phyloP scores from a whole-genome alignment of 2,329 filamentous ascomycete genomes.

The Thielaviopsis ethacetica region DNA sequence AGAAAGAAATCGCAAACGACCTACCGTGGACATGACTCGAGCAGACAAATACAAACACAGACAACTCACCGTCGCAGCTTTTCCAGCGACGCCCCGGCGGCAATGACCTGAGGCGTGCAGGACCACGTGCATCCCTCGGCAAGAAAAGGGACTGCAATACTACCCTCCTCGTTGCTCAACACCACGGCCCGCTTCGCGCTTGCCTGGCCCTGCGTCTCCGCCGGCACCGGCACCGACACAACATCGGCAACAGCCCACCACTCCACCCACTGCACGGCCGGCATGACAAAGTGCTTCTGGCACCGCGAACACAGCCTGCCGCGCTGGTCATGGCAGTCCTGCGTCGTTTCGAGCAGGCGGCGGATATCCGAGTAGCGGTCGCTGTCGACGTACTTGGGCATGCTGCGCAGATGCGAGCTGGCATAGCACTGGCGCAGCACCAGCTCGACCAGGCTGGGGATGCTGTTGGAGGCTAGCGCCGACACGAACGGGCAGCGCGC shows the following conservation, averaged over 20 bases:
- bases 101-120: constrained; percentile 7
- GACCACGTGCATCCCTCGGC: constrained; percentile 11
- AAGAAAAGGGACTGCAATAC: constrained; percentile 12
- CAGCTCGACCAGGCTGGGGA: constrained; percentile 35
- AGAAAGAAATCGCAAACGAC: not conserved
- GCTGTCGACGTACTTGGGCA: constrained; percentile 27
- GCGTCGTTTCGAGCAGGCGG: constrained; percentile 2
- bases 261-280: constrained; percentile 44
- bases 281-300: constrained; percentile 29
- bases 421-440: constrained; percentile 30
- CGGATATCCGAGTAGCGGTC: constrained; percentile 23
- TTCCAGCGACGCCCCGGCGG: constrained; percentile 3
- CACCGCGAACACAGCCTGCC: constrained; percentile 37
- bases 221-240: not conserved
- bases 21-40: not conserved
- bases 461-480: constrained; percentile 17
- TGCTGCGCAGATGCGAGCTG: constrained; percentile 25
- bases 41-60: not conserved
- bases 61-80: not conserved
- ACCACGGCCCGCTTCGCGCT: constrained; percentile 1
- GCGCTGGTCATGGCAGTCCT: constrained; percentile 22
- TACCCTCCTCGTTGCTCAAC: constrained; percentile 6
- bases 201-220: not conserved
- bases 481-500: constrained; percentile 7
- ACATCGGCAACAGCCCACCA: constrained; percentile 29